phyloP scores from a whole-genome alignment of 805 yeast species.

The Komagataella phaffii region DNA sequence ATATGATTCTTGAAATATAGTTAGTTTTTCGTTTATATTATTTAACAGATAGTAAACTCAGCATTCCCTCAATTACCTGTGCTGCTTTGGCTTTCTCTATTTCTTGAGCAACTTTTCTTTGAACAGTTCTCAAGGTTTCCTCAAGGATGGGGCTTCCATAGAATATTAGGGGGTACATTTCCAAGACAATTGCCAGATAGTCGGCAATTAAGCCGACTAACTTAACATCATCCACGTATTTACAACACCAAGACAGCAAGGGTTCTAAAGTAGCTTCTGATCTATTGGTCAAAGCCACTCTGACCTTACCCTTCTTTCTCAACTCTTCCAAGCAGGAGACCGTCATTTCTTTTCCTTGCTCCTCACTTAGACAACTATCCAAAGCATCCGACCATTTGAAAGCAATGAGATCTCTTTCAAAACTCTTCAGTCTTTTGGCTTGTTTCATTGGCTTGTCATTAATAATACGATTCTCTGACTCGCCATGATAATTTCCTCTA shows the following conservation, averaged over 20 bases:
- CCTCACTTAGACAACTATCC: slow-evolving; percentile 72
- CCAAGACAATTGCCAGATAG: slow-evolving; percentile 52
- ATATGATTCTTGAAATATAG: not conserved
- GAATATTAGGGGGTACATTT: slow-evolving; percentile 63
- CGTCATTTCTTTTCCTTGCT: slow-evolving; percentile 69
- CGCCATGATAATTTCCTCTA: slow-evolving; percentile 89
- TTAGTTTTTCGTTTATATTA: no score
- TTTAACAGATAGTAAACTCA: slow-evolving; percentile 42
- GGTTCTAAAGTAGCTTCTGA: slow-evolving; percentile 85
- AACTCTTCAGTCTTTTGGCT: slow-evolving; percentile 60
- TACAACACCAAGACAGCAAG: slow-evolving; percentile 69
- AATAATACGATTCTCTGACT: slow-evolving; percentile 63
- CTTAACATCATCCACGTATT: slow-evolving; percentile 67
- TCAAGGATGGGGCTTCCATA: slow-evolving; percentile 69
- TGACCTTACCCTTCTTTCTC: slow-evolving; percentile 77
- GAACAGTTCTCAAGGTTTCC: slow-evolving; percentile 50
- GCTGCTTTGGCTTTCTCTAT: slow-evolving; percentile 77
- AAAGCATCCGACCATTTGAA: slow-evolving; percentile 92
- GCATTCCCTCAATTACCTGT: slow-evolving; percentile 84
- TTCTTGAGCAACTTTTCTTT: slow-evolving; percentile 51
- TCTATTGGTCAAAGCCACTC: slow-evolving; percentile 66
- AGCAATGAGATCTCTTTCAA: slow-evolving; percentile 72
- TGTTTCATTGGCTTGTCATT: slow-evolving; percentile 37
- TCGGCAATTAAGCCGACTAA: slow-evolving; percentile 52
- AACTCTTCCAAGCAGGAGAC: slow-evolving; percentile 77